Evolutionary conservation across 176 grass and related monocot genomes (phyloP).

Genomic region (Triticum turgidum): DNA sequence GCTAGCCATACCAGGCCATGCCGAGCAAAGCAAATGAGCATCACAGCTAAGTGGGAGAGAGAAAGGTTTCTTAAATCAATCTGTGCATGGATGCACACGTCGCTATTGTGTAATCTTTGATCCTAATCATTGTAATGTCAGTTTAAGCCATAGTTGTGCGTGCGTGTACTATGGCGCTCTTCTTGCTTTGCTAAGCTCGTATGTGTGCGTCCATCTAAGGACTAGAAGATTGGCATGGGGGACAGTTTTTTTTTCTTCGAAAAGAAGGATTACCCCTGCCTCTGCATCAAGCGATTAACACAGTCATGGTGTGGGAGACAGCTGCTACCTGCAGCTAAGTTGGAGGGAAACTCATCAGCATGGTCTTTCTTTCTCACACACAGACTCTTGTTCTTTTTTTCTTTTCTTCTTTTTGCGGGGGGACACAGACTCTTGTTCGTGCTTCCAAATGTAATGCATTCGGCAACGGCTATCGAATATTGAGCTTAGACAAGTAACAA

Average conservation of each 20-base stretch:
- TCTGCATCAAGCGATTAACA: too few relatives aligned
- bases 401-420: too few relatives aligned
- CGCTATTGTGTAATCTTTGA: background rate
- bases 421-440: too few relatives aligned
- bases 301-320: background rate
- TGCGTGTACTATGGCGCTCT: background rate
- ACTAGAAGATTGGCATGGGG: too few relatives aligned
- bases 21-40: background rate
- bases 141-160: slow-evolving; percentile 17
- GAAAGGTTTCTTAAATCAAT: background rate
- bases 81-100: background rate
- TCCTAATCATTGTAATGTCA: slow-evolving; percentile 19
- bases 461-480: background rate
- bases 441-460: too few relatives aligned
- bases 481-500: too few relatives aligned
- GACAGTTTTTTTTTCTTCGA: too few relatives aligned
- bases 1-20: background rate
- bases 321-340: background rate
- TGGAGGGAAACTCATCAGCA: too few relatives aligned
- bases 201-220: too few relatives aligned
- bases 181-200: background rate
- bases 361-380: too few relatives aligned
- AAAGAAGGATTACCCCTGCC: too few relatives aligned
- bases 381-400: too few relatives aligned
- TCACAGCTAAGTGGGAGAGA: slow-evolving; percentile 8